Percentiles rank a stretch among this genome's conserved stretches.
Evolutionary conservation across 2,329 filamentous ascomycete species (phyloP).

Genomic region (Xylaria sp.): DNA sequence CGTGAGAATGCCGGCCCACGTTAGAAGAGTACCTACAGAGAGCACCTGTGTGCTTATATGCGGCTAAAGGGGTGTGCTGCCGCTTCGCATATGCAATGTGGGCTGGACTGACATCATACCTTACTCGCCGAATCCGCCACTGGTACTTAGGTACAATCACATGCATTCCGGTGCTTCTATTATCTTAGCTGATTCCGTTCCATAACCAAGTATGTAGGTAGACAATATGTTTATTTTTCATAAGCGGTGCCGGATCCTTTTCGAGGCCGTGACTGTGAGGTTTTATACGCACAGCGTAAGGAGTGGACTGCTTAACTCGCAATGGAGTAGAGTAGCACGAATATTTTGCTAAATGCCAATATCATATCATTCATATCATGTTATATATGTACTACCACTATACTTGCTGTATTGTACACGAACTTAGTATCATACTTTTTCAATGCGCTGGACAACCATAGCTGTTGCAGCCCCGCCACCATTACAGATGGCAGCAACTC

Average conservation of each 20-base stretch:
- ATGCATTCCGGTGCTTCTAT: not conserved
- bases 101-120: not conserved
- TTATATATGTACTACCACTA: not conserved
- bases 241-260: too few relatives aligned
- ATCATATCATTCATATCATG: not conserved
- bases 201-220: not conserved
- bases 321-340: not conserved
- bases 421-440: constrained; percentile 49
- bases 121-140: not conserved
- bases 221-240: not conserved
- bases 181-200: not conserved
- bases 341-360: not conserved
- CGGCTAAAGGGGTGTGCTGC: constrained; percentile 9
- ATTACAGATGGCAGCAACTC: constrained; percentile 96
- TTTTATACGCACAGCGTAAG: too few relatives aligned
- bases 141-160: not conserved
- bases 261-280: not conserved
- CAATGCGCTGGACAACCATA: constrained; percentile 87
- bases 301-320: not conserved
- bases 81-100: constrained; percentile 16
- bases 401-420: not conserved
- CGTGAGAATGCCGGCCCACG: not conserved
- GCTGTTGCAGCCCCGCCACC: constrained; percentile 93
- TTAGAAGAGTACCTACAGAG: too few relatives aligned
- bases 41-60: constrained; percentile 8